Evolutionary conservation across 495 filamentous ascomycete genomes (phyloP).

Genomic region (Daldinia caldariorum): DNA sequence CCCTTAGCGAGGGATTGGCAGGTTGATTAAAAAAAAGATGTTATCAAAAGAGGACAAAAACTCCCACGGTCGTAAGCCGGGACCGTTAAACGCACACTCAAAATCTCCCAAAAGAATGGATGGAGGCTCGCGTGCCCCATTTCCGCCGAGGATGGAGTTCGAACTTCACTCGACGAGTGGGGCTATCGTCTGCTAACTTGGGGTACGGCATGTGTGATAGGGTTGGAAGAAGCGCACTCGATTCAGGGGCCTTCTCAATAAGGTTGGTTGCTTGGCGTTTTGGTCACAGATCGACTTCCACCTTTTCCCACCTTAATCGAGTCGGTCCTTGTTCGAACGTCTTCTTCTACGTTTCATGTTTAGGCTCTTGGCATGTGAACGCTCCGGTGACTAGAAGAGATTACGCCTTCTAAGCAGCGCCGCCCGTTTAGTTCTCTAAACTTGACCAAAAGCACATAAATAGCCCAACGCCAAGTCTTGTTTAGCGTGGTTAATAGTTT

Average conservation of each 20-base stretch:
- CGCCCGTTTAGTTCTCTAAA: conserved; percentile 22
- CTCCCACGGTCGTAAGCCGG: not conserved
- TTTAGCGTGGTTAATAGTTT: conserved; percentile 17
- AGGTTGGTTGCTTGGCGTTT: conserved; percentile 28
- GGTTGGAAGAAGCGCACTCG: conserved; percentile 11
- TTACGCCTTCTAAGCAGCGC: conserved; percentile 2
- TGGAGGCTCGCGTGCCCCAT: conserved; percentile 20
- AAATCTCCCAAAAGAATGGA: conserved; percentile 12
- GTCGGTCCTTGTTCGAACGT: conserved; percentile 25
- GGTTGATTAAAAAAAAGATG: conserved; percentile 10
- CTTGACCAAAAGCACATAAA: conserved; percentile 9
- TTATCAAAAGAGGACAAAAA: conserved; percentile 18
- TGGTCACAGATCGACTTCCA: conserved; percentile 29
- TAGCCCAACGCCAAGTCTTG: conserved; percentile 20
- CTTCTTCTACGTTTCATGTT: conserved; percentile 36
- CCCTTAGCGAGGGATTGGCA: conserved; percentile 4
- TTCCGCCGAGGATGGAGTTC: conserved; percentile 1
- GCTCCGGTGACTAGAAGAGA: conserved; percentile 25
- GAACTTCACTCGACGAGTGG: not conserved
- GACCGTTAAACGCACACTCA: not conserved
- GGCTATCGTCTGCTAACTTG: not conserved
- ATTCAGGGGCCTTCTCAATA: conserved; percentile 29
- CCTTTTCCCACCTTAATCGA: conserved; percentile 25
- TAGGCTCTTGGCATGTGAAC: conserved; percentile 16
- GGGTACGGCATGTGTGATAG: not conserved